These are phyloP conservation scores for Sporothrix globosa DNA, from an alignment of 2,329 filamentous ascomycete genomes.

Conservation along the genomic window DNA sequence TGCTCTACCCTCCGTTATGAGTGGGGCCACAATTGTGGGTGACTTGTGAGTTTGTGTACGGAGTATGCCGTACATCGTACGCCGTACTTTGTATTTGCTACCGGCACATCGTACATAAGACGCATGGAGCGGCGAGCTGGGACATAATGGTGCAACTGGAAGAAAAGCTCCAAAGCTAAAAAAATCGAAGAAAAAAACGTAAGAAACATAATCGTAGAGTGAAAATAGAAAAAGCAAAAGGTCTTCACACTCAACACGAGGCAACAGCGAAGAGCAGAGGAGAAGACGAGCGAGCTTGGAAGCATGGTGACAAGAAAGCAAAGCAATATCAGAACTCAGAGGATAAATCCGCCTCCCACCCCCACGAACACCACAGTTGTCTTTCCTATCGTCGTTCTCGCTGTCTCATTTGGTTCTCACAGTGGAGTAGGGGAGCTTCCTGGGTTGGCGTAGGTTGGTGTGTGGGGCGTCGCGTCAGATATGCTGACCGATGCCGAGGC, in stretches of 20 bases:
- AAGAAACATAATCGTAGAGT: neutral
- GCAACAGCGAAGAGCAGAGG: neutral
- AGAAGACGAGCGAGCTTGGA: neutral
- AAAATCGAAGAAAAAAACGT: neutral
- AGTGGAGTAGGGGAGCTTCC: neutral
- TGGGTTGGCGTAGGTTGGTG: neutral
- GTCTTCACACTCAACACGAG: neutral
- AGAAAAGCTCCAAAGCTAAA: neutral
- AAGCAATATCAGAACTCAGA: neutral
- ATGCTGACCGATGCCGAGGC: constrained; percentile 17
- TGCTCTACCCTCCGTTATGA: neutral
- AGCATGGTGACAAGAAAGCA: neutral
- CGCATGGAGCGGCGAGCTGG: neutral
- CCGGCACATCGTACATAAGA: neutral
- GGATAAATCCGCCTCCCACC: neutral
- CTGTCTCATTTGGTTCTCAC: neutral
- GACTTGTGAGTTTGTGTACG: too few relatives aligned
- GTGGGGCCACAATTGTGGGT: neutral
- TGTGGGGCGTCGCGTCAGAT: constrained; percentile 16
- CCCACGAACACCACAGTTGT: neutral
- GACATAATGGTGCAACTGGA: neutral
- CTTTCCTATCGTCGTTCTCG: neutral
- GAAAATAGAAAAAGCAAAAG: neutral
- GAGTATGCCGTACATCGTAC: too few relatives aligned
- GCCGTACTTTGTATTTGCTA: neutral